Conservation (phyloP, 2,329 filamentous ascomycete species). For the Ophiostoma piceae region DNA sequence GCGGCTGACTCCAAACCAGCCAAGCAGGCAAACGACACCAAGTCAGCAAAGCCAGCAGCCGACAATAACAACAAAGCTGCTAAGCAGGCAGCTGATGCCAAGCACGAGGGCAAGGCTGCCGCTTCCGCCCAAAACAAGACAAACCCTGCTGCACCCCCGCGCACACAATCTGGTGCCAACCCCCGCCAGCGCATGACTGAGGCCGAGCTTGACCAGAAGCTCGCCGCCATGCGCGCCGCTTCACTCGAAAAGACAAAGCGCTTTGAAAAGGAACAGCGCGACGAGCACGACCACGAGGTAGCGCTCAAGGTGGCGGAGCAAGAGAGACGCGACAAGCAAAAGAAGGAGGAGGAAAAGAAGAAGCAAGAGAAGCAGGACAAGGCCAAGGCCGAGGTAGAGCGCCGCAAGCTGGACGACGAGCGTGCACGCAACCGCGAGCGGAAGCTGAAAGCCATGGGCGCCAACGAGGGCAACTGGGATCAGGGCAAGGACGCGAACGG, state of each 20-base stretch:
- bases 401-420: constrained; percentile 52
- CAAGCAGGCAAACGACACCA: not conserved
- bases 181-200: constrained; percentile 58
- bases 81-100: too few species aligned
- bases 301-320: constrained; percentile 42
- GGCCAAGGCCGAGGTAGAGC: constrained; percentile 48
- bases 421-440: constrained; percentile 55
- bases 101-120: not conserved
- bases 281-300: constrained; percentile 51
- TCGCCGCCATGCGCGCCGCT: constrained; percentile 56
- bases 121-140: constrained; percentile 18
- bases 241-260: constrained; percentile 54
- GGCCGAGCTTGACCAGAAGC: constrained; percentile 52
- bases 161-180: constrained; percentile 52
- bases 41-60: not conserved
- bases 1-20: not conserved
- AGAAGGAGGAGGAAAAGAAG: constrained; percentile 44
- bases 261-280: constrained; percentile 54
- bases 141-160: constrained; percentile 34
- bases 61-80: not conserved
- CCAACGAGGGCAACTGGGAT: constrained; percentile 54
- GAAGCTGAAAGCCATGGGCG: constrained; percentile 55
- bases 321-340: constrained; percentile 42
- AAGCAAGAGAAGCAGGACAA: not conserved
- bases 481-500: constrained; percentile 46